Conservation (phyloP, 345 rosid genomes). For the Populus deltoides region DNA sequence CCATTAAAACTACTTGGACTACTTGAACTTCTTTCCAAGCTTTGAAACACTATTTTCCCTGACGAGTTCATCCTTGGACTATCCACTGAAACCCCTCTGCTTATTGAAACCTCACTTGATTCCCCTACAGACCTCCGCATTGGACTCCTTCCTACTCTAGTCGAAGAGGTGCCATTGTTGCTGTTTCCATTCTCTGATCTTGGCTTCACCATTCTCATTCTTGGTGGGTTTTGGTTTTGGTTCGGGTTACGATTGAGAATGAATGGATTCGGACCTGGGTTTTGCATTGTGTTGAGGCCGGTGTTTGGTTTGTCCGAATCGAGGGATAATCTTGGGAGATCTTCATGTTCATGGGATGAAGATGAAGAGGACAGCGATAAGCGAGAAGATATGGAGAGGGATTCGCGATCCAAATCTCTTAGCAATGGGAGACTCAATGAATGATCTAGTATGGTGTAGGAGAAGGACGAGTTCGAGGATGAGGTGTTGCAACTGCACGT, state of each 20-base stretch:
- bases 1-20: constrained; percentile 96
- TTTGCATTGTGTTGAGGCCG: constrained; percentile 1
- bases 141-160: constrained; percentile 58
- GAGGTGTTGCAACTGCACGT: constrained; percentile 29
- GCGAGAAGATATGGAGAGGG: constrained; percentile 72
- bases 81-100: constrained; percentile 73
- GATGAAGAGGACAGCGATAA: constrained; percentile 87
- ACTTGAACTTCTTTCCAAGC: constrained; percentile 90
- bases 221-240: constrained; percentile 41
- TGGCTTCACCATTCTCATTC: constrained; percentile 67
- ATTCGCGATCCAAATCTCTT: constrained; percentile 61
- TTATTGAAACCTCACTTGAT: constrained; percentile 28
- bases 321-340: constrained; percentile 69
- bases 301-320: constrained; percentile 68
- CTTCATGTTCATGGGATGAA: constrained; percentile 85
- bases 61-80: constrained; percentile 93
- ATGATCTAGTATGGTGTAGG: constrained; percentile 34
- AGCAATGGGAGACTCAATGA: constrained; percentile 62
- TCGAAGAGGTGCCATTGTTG: constrained; percentile 5
- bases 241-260: constrained; percentile 27
- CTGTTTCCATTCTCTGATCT: constrained; percentile 30
- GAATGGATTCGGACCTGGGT: constrained; percentile 56
- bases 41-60: constrained; percentile 87
- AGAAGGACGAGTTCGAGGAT: constrained; percentile 16
- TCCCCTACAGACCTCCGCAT: constrained; percentile 41